Base-by-base conservation (phyloP, 1,139 yeast genomes). In the Kluyveromyces sp. region DNA sequence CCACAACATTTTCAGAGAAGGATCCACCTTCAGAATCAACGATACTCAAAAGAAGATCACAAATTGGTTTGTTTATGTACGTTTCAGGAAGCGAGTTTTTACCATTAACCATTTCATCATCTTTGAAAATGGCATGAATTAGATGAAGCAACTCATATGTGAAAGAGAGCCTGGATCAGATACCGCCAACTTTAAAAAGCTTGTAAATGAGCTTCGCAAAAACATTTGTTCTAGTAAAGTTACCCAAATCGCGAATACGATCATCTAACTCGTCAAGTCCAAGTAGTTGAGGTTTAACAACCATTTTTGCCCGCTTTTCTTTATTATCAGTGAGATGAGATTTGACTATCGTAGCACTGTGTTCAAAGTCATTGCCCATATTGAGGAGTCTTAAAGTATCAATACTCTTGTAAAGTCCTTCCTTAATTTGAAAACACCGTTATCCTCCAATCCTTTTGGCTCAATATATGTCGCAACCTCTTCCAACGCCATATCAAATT, bases 71-170 rank as follows among this genome's bases (percentile, higher is more conserved):
- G 31, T 69, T 66, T 25, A 78, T 63, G 52, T 77, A 79, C n/a
- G 68, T 59, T 25, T 71, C 69, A 40, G 77, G 70, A 25, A 77
- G 64, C 38, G 67, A 62, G 1, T 53, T 43, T 7, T 61, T 51
- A 0, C 79, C 79, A 51, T 70, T 61, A 2, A 71, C 52, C 2
- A 59, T 48, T 50, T 75, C 80, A 50, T 77, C 78, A 59, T 83
- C 88, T 25, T 73, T 50, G 29, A 83, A 60, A 4, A 81, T 69
- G 3, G 84, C 90, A 66, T 83, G 88, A 2, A 83, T 53, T 48
- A 83, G 69, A 56, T 83, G 92, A 39, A 84, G 69, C n/a, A 81
- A 59, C 43, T 78, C 80, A 10, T 79, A 76, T 41, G 82, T 63
- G 55, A 68, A 81, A 0, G 77, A 67, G 42, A 77, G 46, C 76